Conservation (phyloP, 2,329 filamentous ascomycete genomes). For the Lasiodiplodia sp. region DNA sequence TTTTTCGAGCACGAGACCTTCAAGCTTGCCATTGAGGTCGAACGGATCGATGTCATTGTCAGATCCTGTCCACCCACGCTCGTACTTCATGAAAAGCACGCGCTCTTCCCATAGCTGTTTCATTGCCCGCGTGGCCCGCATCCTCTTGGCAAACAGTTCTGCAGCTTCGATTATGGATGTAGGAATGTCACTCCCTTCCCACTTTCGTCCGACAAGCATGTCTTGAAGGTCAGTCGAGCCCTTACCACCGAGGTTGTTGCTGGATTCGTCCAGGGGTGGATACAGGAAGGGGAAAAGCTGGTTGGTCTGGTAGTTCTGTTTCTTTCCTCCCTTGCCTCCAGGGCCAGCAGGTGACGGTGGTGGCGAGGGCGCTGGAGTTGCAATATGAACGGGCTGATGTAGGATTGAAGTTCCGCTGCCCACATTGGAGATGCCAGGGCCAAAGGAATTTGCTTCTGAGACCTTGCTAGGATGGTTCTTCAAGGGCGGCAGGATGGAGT, state of each 20-base stretch:
- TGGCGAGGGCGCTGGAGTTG: slow-evolving; percentile 95
- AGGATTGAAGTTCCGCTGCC: slow-evolving; percentile 74
- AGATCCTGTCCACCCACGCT: slow-evolving; percentile 80
- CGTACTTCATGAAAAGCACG: slow-evolving; percentile 88
- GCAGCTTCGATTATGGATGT: slow-evolving; percentile 95
- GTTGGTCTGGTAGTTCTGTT: slow-evolving; percentile 99
- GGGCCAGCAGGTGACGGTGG: slow-evolving; percentile 86
- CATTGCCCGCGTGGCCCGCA: slow-evolving; percentile 89
- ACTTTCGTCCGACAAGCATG: slow-evolving; percentile 78
- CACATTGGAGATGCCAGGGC: slow-evolving; percentile 58
- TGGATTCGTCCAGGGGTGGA: slow-evolving; percentile 85
- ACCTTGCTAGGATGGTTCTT: slow-evolving; percentile 72
- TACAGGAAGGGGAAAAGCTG: slow-evolving; percentile 99
- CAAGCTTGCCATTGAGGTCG: slow-evolving; percentile 36
- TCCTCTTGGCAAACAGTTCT: slow-evolving; percentile 85
- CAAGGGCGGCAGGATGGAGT: slow-evolving; percentile 85
- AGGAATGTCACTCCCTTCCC: slow-evolving; percentile 94
- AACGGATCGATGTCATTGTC: slow-evolving; percentile 54
- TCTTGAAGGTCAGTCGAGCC: slow-evolving; percentile 83
- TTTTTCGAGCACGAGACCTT: slow-evolving; percentile 40
- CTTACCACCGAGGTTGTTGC: slow-evolving; percentile 90
- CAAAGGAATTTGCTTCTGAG: slow-evolving; percentile 58
- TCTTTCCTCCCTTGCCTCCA: slow-evolving; percentile 92
- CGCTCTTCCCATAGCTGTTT: slow-evolving; percentile 94
- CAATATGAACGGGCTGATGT: slow-evolving; percentile 95